Evolutionary conservation across 345 rosid species (phyloP), one percentile per base, ranked within the genome.

Genomic region (Corymbia maculata): DNA sequence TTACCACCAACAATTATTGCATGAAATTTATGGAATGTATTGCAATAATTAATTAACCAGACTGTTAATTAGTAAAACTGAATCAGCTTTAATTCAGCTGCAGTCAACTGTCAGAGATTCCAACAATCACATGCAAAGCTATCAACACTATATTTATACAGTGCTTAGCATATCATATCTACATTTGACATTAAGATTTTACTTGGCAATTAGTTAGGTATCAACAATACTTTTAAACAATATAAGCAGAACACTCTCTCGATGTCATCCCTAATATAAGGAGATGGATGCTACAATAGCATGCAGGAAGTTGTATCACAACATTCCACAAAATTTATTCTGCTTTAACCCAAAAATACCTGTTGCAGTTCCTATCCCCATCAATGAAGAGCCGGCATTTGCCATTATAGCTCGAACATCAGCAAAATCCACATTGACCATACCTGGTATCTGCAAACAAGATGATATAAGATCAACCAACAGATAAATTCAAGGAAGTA

Each of bases 351-450:
- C 87, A 8, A 82, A 88, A 85, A 90, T 93, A 96, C 98, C 98
- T 59, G 98, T 96, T 90, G 99, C 99, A 86, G 97, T 95, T 94
- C 99, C 99, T 88, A 98, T 98, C 87, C 98, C 99, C 99, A 98
- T 96, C 89, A 98, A 86, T 51, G 99, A 96, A 92, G 99, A 98
- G n/a, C 99, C 99, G 2, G 99, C 98, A 93, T 93, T 94, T 85
- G 95, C 97, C 99, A 98, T 98, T 90, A 98, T 95, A 88, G 99
- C 96, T 85, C 97, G 95, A 89, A 97, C 99, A 91, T 98, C 99
- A 89, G 98, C 99, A 93, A 98, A 97, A 91, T 97, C 99, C 93
- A 97, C 99, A 89, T 98, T 98, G 61, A 98, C 98, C 90, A 97
- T 92, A 86, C 99, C 99, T 9, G 99, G 98, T 89, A 96, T 91